Base-by-base conservation (phyloP, 345 rosid species). In the Lepidium aucheri region DNA sequence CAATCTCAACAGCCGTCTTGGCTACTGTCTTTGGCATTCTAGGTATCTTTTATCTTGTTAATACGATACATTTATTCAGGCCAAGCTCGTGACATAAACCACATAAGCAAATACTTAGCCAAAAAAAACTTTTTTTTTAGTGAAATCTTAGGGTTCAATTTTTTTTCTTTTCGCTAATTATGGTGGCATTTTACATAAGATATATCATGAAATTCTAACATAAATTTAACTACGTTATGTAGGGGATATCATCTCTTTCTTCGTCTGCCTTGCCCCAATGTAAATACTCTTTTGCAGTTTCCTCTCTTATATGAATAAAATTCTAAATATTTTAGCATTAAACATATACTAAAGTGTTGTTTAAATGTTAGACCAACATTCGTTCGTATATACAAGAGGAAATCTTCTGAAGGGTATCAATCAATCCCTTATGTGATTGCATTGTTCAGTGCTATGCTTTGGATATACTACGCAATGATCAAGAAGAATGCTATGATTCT, bases 221-320 rank as follows among this genome's bases (percentile, higher is more conserved):
- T 43, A 18, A 52, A 24, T 17, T 47, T 10, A 9, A 53, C 10
- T 36, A 20, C 15, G 30, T 26, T 35, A 71, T 77, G 53, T 63
- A 91, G 97, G 96, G 53, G 80, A 86, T 74, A 64, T 84, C n/a
- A 69, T 81, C 63, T 89, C 95, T 51, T 79, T 82, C 56, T 53
- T 82, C 60, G 88, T 86, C 54, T 75, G 82, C 54, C 86, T 91
- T 42, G 74, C 96, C 18, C 98, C 98, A 16, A 17, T 86, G 92
- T 88, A 63, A 78, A 81, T 77, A 11, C 36, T 63, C 12, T 33
- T 46, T 15, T 54, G 1, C 17, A 58, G 17, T 28, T 38, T 53
- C 40, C 3, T 52, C 62, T 32, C 62, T 32, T 22, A 24, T 55
- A 9, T 41, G 7, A 32, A 39, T 14, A 35, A 22, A 22, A 36